phyloP scores from a whole-genome alignment of 805 yeast genomes.

The Metschnikowia colocasiae region DNA sequence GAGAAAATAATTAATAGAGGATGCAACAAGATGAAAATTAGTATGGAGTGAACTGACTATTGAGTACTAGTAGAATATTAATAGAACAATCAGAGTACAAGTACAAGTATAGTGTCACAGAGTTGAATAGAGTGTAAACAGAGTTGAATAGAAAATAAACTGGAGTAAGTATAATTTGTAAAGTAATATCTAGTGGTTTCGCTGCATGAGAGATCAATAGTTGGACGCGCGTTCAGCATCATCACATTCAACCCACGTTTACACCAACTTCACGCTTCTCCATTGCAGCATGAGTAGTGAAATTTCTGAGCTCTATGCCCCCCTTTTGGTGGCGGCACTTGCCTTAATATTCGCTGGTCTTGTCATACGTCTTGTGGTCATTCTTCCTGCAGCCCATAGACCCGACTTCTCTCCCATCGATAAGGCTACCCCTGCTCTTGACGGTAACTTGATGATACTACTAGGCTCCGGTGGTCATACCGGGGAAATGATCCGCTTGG shows the following conservation, averaged over 20 bases:
- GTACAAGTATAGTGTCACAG: too few relatives aligned
- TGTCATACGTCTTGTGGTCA: slow-evolving; percentile 10
- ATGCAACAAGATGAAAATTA: too few relatives aligned
- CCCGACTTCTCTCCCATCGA: neutral
- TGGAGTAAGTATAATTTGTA: too few relatives aligned
- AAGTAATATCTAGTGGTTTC: too few relatives aligned
- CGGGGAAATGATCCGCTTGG: slow-evolving; percentile 84
- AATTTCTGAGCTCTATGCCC: neutral
- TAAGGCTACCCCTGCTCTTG: neutral
- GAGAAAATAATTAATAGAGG: too few relatives aligned
- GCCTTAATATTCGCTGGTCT: neutral
- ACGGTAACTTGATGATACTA: slow-evolving; percentile 46
- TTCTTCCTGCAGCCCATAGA: slow-evolving; percentile 12
- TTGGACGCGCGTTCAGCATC: neutral
- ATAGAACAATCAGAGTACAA: too few relatives aligned
- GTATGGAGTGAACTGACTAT: too few relatives aligned
- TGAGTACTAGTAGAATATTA: too few relatives aligned
- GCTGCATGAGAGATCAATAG: too few relatives aligned
- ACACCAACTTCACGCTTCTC: neutral
- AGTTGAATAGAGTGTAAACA: too few relatives aligned
- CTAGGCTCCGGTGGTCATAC: slow-evolving; percentile 97
- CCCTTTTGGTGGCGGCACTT: neutral
- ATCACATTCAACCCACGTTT: neutral
- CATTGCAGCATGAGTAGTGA: neutral
- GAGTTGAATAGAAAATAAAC: too few relatives aligned